Evolutionary conservation across 1,284 basidiomycete genomes (phyloP).

Genomic region (Marasmius oreades): DNA sequence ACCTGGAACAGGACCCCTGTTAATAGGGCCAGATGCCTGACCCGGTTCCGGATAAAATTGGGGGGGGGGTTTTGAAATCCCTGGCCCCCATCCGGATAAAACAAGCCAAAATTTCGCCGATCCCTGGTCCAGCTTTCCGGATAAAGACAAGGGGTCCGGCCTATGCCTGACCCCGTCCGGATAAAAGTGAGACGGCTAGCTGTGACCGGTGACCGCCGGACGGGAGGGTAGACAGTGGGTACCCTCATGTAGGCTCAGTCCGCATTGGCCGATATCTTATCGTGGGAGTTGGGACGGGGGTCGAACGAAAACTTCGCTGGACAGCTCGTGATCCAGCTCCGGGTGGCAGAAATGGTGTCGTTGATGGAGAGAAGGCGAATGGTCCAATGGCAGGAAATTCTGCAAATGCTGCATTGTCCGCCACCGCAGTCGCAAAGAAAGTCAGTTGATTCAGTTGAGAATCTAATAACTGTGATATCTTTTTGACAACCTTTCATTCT

Average conservation of each 20-base stretch:
- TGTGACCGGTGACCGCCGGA: background rate
- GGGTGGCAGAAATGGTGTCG: no score
- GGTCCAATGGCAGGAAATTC: background rate
- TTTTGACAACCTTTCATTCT: background rate
- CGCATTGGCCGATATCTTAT: background rate
- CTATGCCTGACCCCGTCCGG: background rate
- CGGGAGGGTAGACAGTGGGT: background rate
- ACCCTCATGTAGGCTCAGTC: background rate
- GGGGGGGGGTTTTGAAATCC: background rate
- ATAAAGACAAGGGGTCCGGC: background rate
- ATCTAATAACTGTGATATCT: background rate
- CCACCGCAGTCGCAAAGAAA: background rate
- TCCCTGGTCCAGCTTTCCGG: background rate
- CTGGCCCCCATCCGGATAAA: no score
- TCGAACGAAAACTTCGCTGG: constrained; percentile 3
- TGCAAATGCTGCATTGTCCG: constrained; percentile 2
- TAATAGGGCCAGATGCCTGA: no score
- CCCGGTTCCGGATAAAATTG: background rate
- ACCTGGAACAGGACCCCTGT: no score
- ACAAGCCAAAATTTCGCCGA: no score
- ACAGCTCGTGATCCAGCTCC: background rate
- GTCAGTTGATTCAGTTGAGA: background rate
- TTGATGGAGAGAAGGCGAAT: no score
- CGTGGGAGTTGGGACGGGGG: background rate
- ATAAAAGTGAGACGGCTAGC: no score